Conservation (phyloP, 805 yeast genomes). For the Spathaspora passalidarum region DNA sequence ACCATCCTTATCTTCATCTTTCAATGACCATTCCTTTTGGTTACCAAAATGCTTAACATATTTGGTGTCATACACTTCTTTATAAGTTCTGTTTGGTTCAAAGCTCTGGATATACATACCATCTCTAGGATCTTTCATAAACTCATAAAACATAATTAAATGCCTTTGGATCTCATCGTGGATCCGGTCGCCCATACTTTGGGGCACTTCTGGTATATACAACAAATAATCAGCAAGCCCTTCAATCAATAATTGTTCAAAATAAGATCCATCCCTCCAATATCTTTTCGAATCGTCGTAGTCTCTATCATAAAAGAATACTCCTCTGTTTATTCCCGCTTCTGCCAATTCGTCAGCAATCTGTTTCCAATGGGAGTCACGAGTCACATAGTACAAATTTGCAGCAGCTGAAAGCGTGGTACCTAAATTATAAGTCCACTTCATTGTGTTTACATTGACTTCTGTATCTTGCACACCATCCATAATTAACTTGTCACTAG, state of each 20-base stretch:
- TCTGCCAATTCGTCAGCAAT: conserved; percentile 49
- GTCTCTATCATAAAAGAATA: conserved; percentile 62
- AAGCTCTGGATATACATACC: conserved; percentile 59
- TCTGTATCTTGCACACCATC: conserved; percentile 58
- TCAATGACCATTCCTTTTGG: conserved; percentile 47
- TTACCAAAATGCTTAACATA: conserved; percentile 57
- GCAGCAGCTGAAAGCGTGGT: conserved; percentile 57
- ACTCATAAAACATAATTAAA: conserved; percentile 54
- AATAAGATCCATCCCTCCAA: conserved; percentile 64
- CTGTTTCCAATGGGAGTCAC: conserved; percentile 47
- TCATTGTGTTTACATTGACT: conserved; percentile 44
- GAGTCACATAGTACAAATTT: conserved; percentile 48
- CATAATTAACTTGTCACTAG: conserved; percentile 50
- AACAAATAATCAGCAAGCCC: conserved; percentile 65
- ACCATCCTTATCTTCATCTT: conserved; percentile 48
- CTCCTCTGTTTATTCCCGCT: conserved; percentile 57
- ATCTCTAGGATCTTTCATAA: conserved; percentile 53
- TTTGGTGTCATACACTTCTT: conserved; percentile 43
- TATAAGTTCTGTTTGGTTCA: conserved; percentile 54
- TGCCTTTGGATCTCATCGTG: conserved; percentile 50
- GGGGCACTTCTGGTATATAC: conserved; percentile 38
- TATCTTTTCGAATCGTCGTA: conserved; percentile 51
- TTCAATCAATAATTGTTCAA: conserved; percentile 61
- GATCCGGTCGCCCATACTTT: conserved; percentile 32
- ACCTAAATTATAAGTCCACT: conserved; percentile 70